Evolutionary conservation across 106 monocot species (phyloP).

Genomic region (Alisma plantagoaquatica): DNA sequence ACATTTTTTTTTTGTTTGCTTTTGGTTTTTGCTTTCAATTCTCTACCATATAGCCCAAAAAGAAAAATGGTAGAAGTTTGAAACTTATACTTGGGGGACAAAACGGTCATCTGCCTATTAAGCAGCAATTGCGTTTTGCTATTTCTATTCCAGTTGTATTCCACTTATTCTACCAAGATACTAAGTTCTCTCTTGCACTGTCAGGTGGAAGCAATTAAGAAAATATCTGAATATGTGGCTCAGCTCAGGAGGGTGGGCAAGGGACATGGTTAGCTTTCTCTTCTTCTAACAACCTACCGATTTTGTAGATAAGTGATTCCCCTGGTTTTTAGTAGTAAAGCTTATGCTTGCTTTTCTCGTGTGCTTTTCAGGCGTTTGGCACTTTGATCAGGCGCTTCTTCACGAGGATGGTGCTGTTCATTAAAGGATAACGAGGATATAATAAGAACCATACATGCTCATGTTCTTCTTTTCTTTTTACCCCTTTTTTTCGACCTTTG

Average conservation of each 20-base stretch:
- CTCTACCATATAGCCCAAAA: neutral
- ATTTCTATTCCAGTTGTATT: no score
- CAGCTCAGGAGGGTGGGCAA: constrained; percentile 92
- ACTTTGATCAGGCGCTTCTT: constrained; percentile 86
- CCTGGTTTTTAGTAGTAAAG: no score
- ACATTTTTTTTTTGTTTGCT: neutral
- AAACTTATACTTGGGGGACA: no score
- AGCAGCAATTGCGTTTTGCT: no score
- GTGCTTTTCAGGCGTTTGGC: constrained; percentile 79
- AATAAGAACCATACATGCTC: no score
- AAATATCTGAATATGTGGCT: constrained; percentile 83
- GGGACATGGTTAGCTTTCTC: constrained; percentile 54
- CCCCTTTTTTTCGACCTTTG: no score
- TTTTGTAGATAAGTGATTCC: no score
- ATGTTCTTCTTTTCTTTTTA: no score
- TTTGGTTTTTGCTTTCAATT: neutral
- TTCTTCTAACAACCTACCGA: neutral
- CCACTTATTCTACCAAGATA: neutral
- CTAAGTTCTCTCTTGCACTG: neutral
- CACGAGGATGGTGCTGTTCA: constrained; percentile 30
- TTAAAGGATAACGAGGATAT: neutral
- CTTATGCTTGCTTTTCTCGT: neutral
- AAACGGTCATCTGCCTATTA: no score
- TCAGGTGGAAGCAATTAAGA: constrained; percentile 92
- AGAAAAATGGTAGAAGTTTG: neutral